phyloP scores from a whole-genome alignment of 169 alveolate genomes.

The Blepharisma undulans region DNA sequence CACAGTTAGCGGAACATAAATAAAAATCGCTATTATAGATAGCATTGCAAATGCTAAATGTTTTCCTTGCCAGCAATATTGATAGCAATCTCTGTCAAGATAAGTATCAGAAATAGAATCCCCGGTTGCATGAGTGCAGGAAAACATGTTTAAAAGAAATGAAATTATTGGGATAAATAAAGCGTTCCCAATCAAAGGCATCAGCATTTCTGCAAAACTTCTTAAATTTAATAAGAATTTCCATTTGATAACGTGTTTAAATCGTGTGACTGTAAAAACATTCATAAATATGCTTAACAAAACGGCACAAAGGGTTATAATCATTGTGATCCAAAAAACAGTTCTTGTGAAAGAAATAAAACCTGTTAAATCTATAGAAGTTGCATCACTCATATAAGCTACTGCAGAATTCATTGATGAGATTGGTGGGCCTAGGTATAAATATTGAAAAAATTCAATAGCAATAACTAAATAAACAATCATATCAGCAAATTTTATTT shows the following conservation, averaged over 20 bases:
- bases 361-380: background rate
- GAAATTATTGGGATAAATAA: slow-evolving; percentile 21
- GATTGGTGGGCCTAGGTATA: background rate
- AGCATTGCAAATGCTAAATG: background rate
- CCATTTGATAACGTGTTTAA: background rate
- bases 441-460: background rate
- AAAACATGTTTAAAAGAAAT: background rate
- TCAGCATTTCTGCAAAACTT: background rate
- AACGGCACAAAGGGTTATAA: background rate
- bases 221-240: background rate
- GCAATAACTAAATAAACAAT: background rate
- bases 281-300: background rate
- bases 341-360: background rate
- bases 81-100: slow-evolving; percentile 14
- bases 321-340: background rate
- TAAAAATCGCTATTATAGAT: background rate
- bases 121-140: background rate
- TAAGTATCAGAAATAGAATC: background rate
- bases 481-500: background rate
- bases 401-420: background rate
- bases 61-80: slow-evolving; percentile 2
- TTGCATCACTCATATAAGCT: background rate
- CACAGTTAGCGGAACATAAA: background rate
- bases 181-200: background rate
- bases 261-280: background rate